phyloP scores from a whole-genome alignment of 306 rosid genomes.

The Pyrus bretschneideri region DNA sequence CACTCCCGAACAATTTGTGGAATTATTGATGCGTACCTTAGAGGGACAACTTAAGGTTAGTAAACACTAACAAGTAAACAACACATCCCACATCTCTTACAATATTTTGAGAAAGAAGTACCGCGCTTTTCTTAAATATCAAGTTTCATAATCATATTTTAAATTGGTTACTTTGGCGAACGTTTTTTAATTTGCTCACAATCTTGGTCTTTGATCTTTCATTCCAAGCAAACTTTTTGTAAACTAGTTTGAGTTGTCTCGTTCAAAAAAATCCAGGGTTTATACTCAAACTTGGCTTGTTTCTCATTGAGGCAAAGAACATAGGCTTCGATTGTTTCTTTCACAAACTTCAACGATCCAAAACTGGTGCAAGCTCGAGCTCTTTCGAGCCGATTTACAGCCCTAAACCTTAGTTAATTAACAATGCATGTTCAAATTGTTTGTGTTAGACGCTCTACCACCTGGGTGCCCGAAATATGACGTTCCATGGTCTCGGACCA shows the following conservation, averaged over 20 bases:
- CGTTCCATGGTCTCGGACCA: constrained; percentile 67
- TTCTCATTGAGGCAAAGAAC: too few species aligned
- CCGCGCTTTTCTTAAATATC: neutral
- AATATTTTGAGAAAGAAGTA: neutral
- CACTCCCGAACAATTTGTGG: constrained; percentile 61
- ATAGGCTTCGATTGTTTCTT: neutral
- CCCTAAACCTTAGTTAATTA: neutral
- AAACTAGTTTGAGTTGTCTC: neutral
- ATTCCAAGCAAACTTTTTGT: neutral
- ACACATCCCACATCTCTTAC: too few species aligned
- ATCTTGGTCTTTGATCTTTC: neutral
- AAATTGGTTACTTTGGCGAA: too few species aligned
- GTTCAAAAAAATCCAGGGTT: too few species aligned
- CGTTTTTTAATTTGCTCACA: too few species aligned
- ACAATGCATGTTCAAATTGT: neutral
- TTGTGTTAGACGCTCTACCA: constrained; percentile 47
- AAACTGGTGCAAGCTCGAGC: neutral
- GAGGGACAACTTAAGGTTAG: constrained; percentile 34
- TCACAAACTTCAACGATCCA: neutral
- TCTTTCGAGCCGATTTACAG: neutral
- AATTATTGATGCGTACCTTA: constrained; percentile 46
- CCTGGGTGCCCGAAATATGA: constrained; percentile 58
- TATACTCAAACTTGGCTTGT: neutral
- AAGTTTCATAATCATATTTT: too few species aligned
- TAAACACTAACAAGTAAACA: too few species aligned